These are phyloP conservation scores for Fraxinus greggii DNA, from an alignment of 305 asterid genomes.

Conservation along the genomic window DNA sequence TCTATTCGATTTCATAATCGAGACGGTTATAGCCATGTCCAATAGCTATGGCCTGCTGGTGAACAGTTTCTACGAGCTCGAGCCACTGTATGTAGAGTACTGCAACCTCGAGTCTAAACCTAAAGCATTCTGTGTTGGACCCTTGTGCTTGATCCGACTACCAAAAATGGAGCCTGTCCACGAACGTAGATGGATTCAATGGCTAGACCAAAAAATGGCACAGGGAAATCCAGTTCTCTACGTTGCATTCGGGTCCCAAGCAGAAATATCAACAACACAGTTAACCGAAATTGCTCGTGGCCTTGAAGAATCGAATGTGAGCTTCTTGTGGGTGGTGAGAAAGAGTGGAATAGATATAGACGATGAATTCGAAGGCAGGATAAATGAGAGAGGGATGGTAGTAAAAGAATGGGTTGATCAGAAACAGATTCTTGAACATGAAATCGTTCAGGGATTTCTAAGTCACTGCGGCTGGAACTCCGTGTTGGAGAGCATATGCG, in stretches of 20 bases:
- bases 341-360: neutral
- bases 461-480: conserved; percentile 26
- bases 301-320: conserved; percentile 40
- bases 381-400: conserved; percentile 31
- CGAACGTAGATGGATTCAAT: conserved; percentile 38
- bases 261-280: conserved; percentile 44
- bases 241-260: conserved; percentile 74
- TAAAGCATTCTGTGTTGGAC: conserved; percentile 51
- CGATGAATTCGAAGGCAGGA: conserved; percentile 22
- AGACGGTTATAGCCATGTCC: neutral
- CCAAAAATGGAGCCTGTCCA: neutral
- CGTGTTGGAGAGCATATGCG: neutral
- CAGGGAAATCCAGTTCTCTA: conserved; percentile 42
- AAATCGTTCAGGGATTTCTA: conserved; percentile 31
- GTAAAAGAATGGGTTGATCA: conserved; percentile 52
- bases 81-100: conserved; percentile 32
- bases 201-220: conserved; percentile 49
- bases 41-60: conserved; percentile 46
- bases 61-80: conserved; percentile 58
- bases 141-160: conserved; percentile 42
- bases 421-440: conserved; percentile 39
- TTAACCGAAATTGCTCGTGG: conserved; percentile 48
- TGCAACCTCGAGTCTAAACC: neutral
- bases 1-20: conserved; percentile 33
- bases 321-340: conserved; percentile 59